Conservation (phyloP, 2,329 filamentous ascomycete species). For the Phialophora verrucosa region DNA sequence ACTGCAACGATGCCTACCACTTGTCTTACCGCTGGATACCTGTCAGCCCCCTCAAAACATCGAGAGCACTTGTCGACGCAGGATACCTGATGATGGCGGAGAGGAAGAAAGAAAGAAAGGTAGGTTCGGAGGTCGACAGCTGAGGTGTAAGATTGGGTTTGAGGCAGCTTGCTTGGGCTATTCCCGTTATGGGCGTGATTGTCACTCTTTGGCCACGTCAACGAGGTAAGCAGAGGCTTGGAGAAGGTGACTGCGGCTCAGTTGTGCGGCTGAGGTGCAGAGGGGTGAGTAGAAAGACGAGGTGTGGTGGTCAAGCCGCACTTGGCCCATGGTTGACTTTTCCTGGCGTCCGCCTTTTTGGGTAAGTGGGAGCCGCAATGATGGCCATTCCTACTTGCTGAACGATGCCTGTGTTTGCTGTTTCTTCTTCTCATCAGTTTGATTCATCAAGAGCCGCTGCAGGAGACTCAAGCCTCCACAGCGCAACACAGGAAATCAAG, state of each 20-base stretch:
- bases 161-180: conserved; percentile 3
- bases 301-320: neutral
- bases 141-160: conserved; percentile 2
- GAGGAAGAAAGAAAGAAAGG: neutral
- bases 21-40: neutral
- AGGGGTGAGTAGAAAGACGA: neutral
- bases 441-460: neutral
- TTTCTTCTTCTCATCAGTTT: neutral
- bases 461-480: neutral
- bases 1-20: neutral
- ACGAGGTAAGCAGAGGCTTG: conserved; percentile 12
- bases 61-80: neutral
- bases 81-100: neutral
- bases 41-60: neutral
- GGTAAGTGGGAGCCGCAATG: neutral
- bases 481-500: neutral
- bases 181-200: conserved; percentile 15
- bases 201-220: neutral
- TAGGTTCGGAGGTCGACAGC: neutral
- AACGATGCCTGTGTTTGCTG: neutral
- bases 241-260: conserved; percentile 11
- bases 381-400: neutral
- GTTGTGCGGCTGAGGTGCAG: conserved; percentile 17
- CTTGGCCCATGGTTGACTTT: neutral
- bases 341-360: neutral